Evolutionary conservation across 495 filamentous ascomycete genomes (phyloP), one percentile per base, ranked within the genome.

Genomic region (Daldinia bambusicola): DNA sequence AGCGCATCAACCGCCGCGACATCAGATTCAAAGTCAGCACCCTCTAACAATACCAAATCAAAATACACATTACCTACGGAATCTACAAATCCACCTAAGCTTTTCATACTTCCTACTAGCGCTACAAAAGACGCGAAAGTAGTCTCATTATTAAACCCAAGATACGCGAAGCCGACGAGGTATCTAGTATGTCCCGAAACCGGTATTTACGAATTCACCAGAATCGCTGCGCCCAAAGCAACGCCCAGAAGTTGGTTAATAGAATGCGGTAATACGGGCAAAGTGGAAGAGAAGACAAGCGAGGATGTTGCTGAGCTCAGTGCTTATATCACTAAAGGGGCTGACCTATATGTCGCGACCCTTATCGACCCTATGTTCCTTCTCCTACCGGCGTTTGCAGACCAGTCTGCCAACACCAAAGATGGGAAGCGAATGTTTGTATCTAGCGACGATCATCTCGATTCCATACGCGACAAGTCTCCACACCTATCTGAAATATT

Each of bases 131-230:
- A 89, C 57, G 87, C 90, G 22, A 87, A 89, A 63, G 88, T 98
- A 57, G 78, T 97, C 71, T 90, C 89, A 31, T 84, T 99, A 12
- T 85, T 89, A n/a, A 87, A 97, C 77, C 95, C 96, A 9, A 89
- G 89, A 66, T 91, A 88, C 45, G 77, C 72, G 20, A 83, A 81
- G 13, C 86, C 90, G 6, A 86, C 83, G 52, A 87, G 92, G 63
- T 98, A 94, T 78, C 87, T 93, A 64, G 89, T 93, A 75, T 95
- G 93, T 76, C 92, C 94, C 4, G 77, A 86, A 32, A 86, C 86
- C 10, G 95, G 95, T 30, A 83, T 97, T 67, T 93, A 91, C 80
- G 95, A 99, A 76, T 94, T 98, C 81, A 97, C 89, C 13, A 85
- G 85, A 41, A 84, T 98, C 72, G 78, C 88, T 10, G 84, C 92